Evolutionary conservation across 176 grass and related monocot species (phyloP).

Genomic region (Thinopyrum elongatum): DNA sequence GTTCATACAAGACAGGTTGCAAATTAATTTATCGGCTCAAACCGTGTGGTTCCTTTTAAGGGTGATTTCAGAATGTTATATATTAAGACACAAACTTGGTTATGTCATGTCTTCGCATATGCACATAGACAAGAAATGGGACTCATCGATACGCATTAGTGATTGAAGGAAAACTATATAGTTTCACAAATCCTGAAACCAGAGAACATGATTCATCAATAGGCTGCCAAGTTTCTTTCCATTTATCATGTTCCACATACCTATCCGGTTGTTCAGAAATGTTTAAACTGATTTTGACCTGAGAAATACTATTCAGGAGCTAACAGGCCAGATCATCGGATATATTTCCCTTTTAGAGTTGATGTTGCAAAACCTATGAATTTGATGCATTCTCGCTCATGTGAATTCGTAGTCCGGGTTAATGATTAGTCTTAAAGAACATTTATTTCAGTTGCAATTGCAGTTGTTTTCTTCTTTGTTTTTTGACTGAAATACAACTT

Average conservation of each 20-base stretch:
- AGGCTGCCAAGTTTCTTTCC: not conserved
- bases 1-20: not conserved
- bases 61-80: not conserved
- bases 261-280: not conserved
- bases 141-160: not conserved
- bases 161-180: not conserved
- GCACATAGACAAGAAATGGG: not conserved
- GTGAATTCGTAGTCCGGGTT: not conserved
- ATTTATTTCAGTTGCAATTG: not conserved
- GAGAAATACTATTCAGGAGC: slow-evolving; percentile 20
- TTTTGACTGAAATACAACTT: not conserved
- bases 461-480: not conserved
- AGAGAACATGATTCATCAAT: not conserved
- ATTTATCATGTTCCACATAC: not conserved
- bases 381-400: not conserved
- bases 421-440: not conserved
- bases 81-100: not conserved
- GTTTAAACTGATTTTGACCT: not conserved
- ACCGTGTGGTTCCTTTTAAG: not conserved
- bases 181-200: slow-evolving; percentile 30
- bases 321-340: not conserved
- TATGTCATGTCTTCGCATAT: not conserved
- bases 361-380: not conserved
- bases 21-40: not conserved
- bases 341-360: not conserved